phyloP scores from a whole-genome alignment of 2,329 filamentous ascomycete species.

The Conoideocrella luteorostrata region DNA sequence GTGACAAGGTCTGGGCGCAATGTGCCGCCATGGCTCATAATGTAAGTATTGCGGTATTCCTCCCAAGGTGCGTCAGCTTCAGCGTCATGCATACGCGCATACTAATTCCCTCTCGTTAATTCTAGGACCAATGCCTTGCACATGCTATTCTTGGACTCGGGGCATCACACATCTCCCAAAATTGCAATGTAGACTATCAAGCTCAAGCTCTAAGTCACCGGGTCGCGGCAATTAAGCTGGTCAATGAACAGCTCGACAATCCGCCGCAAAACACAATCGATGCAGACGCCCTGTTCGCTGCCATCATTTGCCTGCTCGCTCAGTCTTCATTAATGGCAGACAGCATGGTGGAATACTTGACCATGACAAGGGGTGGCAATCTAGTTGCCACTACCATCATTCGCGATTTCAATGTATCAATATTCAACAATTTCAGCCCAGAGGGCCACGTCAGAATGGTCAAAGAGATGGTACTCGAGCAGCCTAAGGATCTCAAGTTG shows the following conservation, averaged over 20 bases:
- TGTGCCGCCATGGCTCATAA: too few relatives aligned
- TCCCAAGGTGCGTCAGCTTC: too few relatives aligned
- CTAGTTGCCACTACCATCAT: constrained; percentile 19
- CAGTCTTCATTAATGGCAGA: constrained; percentile 31
- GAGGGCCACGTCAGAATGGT: constrained; percentile 21
- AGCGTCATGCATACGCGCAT: too few relatives aligned
- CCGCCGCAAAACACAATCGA: constrained; percentile 21
- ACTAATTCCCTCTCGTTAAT: too few relatives aligned
- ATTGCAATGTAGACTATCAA: constrained; percentile 19
- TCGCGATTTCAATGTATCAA: constrained; percentile 14
- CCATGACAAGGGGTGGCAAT: constrained; percentile 26
- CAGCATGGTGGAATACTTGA: constrained; percentile 31
- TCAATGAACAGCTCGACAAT: constrained; percentile 26
- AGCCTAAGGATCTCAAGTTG: constrained; percentile 15
- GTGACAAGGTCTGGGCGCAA: too few relatives aligned
- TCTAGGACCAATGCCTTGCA: too few relatives aligned
- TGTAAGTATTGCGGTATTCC: too few relatives aligned
- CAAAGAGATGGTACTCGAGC: constrained; percentile 14
- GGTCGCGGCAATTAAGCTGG: constrained; percentile 26
- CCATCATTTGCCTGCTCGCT: constrained; percentile 27
- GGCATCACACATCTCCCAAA: constrained; percentile 26
- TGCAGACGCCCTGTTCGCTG: constrained; percentile 29
- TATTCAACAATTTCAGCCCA: constrained; percentile 17
- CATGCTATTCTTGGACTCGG: too few relatives aligned
- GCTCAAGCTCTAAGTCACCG: constrained; percentile 28